Conservation (phyloP, 208 protist species). For the Jaenimonas drosophilae region DNA sequence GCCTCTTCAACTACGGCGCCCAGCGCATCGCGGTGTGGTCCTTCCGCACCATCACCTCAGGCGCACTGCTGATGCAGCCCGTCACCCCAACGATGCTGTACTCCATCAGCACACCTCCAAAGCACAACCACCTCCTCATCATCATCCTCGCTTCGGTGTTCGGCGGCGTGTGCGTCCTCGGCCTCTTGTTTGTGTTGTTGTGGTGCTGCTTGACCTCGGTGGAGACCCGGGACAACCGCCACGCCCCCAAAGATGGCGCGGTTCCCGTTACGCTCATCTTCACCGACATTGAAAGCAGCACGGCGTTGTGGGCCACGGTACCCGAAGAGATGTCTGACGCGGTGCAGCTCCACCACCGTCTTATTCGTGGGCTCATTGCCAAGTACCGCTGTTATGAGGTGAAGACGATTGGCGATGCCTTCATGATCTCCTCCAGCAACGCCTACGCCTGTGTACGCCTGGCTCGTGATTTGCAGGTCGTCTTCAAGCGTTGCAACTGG, state of each 20-base stretch:
- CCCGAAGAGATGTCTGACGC: slow-evolving; percentile 54
- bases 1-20: background rate
- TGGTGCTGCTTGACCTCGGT: slow-evolving; percentile 10
- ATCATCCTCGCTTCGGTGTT: too few relatives aligned
- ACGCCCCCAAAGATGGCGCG: slow-evolving; percentile 26
- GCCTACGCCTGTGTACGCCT: slow-evolving; percentile 25
- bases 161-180: background rate
- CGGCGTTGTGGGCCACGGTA: slow-evolving; percentile 56
- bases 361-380: slow-evolving; percentile 47
- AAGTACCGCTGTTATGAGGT: slow-evolving; percentile 75
- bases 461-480: slow-evolving; percentile 34
- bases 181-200: slow-evolving; percentile 2
- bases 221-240: slow-evolving; percentile 23
- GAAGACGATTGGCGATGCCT: slow-evolving; percentile 80
- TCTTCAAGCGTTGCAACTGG: slow-evolving; percentile 47
- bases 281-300: slow-evolving; percentile 76
- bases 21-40: background rate
- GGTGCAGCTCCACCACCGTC: slow-evolving; percentile 49
- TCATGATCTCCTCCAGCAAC: slow-evolving; percentile 71
- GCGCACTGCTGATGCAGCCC: too few relatives aligned
- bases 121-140: too few relatives aligned
- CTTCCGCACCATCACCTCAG: too few relatives aligned
- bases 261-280: slow-evolving; percentile 56
- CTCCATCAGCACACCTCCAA: too few relatives aligned
- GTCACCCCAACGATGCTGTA: too few relatives aligned